Conservation (phyloP, 768 basidiomycete species). For the Tulasnella sp. region DNA sequence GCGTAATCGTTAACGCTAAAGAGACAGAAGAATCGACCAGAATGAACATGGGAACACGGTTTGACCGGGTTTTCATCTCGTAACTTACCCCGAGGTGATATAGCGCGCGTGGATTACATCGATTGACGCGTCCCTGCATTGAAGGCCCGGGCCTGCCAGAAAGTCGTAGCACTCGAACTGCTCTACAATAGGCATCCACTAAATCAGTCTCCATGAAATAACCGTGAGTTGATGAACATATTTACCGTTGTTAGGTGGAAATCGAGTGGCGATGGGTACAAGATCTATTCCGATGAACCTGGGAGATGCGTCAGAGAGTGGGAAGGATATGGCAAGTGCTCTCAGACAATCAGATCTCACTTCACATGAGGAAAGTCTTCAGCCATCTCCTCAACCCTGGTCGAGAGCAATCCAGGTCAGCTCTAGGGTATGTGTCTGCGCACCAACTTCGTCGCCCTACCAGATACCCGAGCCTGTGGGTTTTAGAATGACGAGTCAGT, state of each 20-base stretch:
- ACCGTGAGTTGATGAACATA: background rate
- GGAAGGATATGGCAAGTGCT: background rate
- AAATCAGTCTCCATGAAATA: background rate
- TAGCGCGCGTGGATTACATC: background rate
- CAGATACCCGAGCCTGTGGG: too few relatives aligned
- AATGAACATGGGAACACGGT: background rate
- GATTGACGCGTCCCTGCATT: background rate
- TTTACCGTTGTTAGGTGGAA: background rate
- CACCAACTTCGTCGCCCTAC: too few relatives aligned
- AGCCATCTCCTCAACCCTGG: constrained; percentile 6
- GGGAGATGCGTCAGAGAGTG: background rate
- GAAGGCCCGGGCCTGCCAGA: background rate
- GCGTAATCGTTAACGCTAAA: background rate
- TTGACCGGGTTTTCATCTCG: background rate
- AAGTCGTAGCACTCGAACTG: constrained; percentile 15
- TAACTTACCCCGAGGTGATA: constrained; percentile 3
- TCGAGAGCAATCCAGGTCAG: background rate
- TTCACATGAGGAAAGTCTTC: background rate
- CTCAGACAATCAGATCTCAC: background rate
- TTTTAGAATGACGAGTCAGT: background rate
- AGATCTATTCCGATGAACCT: constrained; percentile 14
- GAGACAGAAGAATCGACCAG: too few relatives aligned
- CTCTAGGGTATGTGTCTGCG: background rate
- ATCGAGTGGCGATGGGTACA: background rate
- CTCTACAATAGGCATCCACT: background rate